These are phyloP conservation scores for Salvia rosmarinus DNA, from an alignment of 257 asterid genomes.

Conservation along the genomic window DNA sequence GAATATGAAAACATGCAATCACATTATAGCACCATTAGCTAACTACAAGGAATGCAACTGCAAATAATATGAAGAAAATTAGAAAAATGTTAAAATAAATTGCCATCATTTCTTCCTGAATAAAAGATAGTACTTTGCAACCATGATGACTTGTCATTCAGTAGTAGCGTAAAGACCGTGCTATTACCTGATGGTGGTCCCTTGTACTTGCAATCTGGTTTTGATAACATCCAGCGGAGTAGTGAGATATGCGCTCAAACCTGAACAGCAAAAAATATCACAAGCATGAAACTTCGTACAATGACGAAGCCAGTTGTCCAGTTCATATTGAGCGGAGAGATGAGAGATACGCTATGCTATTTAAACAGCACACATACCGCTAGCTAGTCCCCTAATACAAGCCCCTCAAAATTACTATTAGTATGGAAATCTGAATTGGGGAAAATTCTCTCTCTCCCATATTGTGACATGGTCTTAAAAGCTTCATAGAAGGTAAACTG, in stretches of 20 bases:
- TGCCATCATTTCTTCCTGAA: neutral
- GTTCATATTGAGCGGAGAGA: neutral
- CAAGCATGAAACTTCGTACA: constrained; percentile 27
- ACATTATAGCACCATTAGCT: too few species aligned
- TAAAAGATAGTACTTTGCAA: neutral
- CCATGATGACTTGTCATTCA: neutral
- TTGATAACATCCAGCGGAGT: constrained; percentile 85
- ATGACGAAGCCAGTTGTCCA: constrained; percentile 1
- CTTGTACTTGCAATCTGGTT: constrained; percentile 86
- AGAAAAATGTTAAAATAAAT: constrained; percentile 5
- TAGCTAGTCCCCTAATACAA: constrained; percentile 82
- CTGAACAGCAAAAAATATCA: constrained; percentile 38
- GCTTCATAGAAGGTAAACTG: constrained; percentile 84
- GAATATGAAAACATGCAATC: neutral
- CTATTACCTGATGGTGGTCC: constrained; percentile 57
- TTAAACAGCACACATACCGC: constrained; percentile 52
- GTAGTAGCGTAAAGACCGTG: neutral
- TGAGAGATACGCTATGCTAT: neutral
- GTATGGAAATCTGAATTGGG: constrained; percentile 48
- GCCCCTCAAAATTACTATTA: constrained; percentile 74
- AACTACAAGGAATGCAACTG: too few species aligned
- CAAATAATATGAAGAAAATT: too few species aligned
- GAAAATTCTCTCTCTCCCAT: constrained; percentile 56
- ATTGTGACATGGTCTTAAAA: constrained; percentile 58
- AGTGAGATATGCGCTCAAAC: constrained; percentile 82